Evolutionary conservation across 2,329 filamentous ascomycete species (phyloP), one percentile per base, ranked within the genome.

Genomic region (Huntiella omanensis): DNA sequence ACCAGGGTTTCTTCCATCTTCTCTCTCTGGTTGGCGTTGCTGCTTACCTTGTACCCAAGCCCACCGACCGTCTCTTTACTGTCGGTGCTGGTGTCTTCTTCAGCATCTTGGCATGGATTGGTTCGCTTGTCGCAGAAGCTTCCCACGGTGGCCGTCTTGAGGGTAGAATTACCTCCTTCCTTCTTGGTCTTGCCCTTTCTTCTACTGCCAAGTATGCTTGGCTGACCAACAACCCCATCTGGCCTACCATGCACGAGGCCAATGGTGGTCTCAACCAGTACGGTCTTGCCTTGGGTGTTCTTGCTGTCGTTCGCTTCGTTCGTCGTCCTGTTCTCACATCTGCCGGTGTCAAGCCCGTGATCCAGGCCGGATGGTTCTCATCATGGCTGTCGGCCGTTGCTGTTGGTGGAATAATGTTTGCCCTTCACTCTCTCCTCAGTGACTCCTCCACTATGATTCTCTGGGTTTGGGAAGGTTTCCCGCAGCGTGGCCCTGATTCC

Each of bases 371-470:
- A 1, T 53, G 80, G 5, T 49, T 49, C 36, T 50, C 49, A 6
- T 45, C 40, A 10, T 49, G 58, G n/a, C 67, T 93, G 38, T 76
- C 85, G 28, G 82, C 78, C 7, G 62, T 91, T 42, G 85, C 91
- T 49, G 62, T 96, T 47, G 86, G 75, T 17, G 88, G 86, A 28
- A 62, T 95, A 5, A 71, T 95, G 57, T 98, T 98, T 56, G 83
- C 74, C 4, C 70, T 96, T 57, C 91, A 96, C 59, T 95, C 87
- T 1, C 68, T 98, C 7, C 71, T 98, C 8, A 95, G 91, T 0
- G 91, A 98, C 59, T 93, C 87, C 0, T 96, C 91, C 65, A 98
- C 91, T 46, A 96, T 98, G 86, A 95, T 96, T 49, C 71, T 87
- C 12, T 98, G 91, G 91, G 85, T 85, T 2, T 98, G 91, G 91